phyloP scores from a whole-genome alignment of 2,329 filamentous ascomycete genomes.

The Phialemonium atrogriseum region DNA sequence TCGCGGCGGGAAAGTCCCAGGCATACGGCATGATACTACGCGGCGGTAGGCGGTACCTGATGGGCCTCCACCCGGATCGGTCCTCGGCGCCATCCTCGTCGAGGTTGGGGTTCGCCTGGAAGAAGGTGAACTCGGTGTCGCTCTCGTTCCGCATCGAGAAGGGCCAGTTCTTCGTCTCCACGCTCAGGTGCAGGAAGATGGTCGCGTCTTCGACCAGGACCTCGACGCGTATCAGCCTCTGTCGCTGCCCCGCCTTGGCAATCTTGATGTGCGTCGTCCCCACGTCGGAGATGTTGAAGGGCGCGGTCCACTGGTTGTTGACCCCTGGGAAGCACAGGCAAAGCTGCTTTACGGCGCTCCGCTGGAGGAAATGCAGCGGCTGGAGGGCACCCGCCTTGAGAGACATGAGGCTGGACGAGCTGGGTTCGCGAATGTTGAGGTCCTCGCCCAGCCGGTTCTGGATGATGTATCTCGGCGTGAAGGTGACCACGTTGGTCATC shows the following conservation, averaged over 20 bases:
- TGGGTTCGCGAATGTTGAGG: constrained; percentile 82
- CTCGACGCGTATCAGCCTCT: constrained; percentile 80
- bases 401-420: constrained; percentile 76
- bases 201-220: constrained; percentile 88
- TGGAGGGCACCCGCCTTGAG: constrained; percentile 72
- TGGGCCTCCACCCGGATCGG: constrained; percentile 80
- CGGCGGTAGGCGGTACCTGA: constrained; percentile 84
- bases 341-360: constrained; percentile 75
- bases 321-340: constrained; percentile 89
- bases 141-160: constrained; percentile 99
- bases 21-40: constrained; percentile 99
- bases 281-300: constrained; percentile 94
- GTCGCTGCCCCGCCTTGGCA: constrained; percentile 80
- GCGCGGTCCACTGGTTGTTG: constrained; percentile 95
- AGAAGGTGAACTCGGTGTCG: constrained; percentile 93
- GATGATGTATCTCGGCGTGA: constrained; percentile 85
- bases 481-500: constrained; percentile 87
- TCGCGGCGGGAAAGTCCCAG: constrained; percentile 98
- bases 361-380: constrained; percentile 83
- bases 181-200: constrained; percentile 82
- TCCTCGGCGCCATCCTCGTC: constrained; percentile 85
- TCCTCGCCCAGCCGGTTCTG: constrained; percentile 90
- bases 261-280: constrained; percentile 91
- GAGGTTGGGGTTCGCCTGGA: constrained; percentile 85
- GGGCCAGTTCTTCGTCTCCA: constrained; percentile 93